phyloP scores from a whole-genome alignment of 2,329 filamentous ascomycete genomes.

The Claviceps quebecensis region DNA sequence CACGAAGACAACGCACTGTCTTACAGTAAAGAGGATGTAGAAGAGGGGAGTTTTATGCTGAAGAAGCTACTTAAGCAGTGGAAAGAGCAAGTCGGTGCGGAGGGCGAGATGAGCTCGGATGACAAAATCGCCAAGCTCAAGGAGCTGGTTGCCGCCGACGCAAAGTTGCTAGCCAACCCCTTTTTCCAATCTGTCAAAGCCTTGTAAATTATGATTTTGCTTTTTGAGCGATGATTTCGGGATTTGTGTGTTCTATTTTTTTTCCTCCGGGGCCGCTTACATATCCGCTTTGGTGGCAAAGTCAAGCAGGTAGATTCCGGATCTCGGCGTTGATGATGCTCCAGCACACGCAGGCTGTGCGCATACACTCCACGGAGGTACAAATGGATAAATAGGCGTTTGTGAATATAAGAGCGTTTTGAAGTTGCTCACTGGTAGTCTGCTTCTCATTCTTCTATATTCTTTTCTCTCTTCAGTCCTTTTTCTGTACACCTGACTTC shows the following conservation, averaged over 20 bases:
- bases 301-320: background rate
- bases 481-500: background rate
- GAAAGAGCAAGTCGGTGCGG: slow-evolving; percentile 60
- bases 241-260: background rate
- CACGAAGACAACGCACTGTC: slow-evolving; percentile 46
- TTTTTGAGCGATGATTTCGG: background rate
- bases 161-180: slow-evolving; percentile 47
- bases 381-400: background rate
- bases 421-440: background rate
- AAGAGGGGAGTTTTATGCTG: slow-evolving; percentile 71
- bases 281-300: background rate
- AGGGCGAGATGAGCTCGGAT: slow-evolving; percentile 47
- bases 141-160: slow-evolving; percentile 62
- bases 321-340: background rate
- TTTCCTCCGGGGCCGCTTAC: background rate
- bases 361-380: background rate
- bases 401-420: background rate
- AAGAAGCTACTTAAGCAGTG: slow-evolving; percentile 74
- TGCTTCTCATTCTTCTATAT: background rate
- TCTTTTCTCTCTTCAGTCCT: background rate
- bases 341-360: background rate
- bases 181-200: slow-evolving; percentile 57
- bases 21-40: slow-evolving; percentile 74
- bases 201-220: slow-evolving; percentile 21
- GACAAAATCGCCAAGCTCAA: slow-evolving; percentile 69